Percentiles rank a stretch among this genome's conserved stretches.
Evolutionary conservation across 192 early-diverging fungal species (phyloP).

Genomic region (Coemansia sp.): DNA sequence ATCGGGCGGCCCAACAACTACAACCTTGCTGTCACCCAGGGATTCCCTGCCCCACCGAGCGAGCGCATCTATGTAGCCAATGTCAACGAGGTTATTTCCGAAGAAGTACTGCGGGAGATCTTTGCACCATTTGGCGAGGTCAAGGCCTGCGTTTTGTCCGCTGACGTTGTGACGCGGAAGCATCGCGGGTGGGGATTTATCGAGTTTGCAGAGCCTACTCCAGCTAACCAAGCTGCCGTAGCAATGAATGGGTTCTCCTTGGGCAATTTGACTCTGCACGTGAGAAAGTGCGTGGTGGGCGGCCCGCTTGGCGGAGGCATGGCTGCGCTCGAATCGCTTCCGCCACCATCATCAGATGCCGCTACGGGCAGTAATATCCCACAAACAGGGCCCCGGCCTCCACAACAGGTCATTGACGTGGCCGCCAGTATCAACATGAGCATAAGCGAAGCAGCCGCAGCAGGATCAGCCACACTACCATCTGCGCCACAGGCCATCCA

Average conservation of each 20-base stretch:
- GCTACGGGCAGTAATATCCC: background rate
- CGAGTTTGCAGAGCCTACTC: constrained; percentile 64
- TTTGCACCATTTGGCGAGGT: constrained; percentile 85
- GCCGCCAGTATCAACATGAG: constrained; percentile 38
- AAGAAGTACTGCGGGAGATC: constrained; percentile 70
- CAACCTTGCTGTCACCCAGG: constrained; percentile 58
- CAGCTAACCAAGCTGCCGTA: constrained; percentile 60
- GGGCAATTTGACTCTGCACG: constrained; percentile 67
- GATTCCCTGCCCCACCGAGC: constrained; percentile 61
- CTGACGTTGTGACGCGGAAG: constrained; percentile 65
- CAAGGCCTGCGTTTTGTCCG: constrained; percentile 63
- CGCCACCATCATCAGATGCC: constrained; percentile 16
- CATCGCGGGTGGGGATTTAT: constrained; percentile 85
- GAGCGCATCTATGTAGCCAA: constrained; percentile 83
- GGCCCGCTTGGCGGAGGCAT: constrained; percentile 78
- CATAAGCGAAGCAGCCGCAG: constrained; percentile 10
- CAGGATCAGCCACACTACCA: background rate
- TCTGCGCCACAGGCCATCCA: constrained; percentile 5
- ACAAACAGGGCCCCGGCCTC: constrained; percentile 17
- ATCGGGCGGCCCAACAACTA: constrained; percentile 88
- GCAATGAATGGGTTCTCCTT: constrained; percentile 80
- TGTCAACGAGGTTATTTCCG: constrained; percentile 71
- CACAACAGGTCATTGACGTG: constrained; percentile 41
- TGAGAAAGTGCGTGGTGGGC: constrained; percentile 69
- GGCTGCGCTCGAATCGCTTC: constrained; percentile 65